These are phyloP conservation scores for Salix caprea DNA, from an alignment of 345 rosid species.

Conservation along the genomic window DNA sequence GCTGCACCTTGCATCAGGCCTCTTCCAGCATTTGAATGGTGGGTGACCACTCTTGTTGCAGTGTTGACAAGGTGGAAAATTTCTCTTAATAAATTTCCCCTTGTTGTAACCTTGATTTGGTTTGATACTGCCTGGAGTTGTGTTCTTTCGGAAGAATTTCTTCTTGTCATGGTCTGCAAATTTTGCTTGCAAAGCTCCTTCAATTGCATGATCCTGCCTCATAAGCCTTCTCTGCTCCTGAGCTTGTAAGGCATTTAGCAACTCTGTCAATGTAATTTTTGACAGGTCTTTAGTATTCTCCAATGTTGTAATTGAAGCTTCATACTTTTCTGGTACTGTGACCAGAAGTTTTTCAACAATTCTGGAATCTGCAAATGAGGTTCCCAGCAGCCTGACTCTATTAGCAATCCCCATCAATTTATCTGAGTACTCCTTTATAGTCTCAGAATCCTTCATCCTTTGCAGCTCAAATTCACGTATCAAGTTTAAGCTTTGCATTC, in stretches of 20 bases:
- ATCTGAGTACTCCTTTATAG: background rate
- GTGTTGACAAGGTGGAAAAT: too few species aligned
- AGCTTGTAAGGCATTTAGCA: background rate
- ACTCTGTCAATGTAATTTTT: background rate
- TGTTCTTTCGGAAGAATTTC: accelerated
- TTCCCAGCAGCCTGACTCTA: background rate
- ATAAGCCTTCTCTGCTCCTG: background rate
- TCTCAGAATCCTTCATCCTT: background rate
- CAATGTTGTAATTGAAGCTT: background rate
- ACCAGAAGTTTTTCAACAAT: too few species aligned
- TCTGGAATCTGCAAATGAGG: accelerated
- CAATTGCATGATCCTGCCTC: background rate
- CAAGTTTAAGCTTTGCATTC: background rate
- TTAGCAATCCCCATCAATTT: background rate
- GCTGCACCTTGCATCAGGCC: too few species aligned
- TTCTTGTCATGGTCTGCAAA: accelerated
- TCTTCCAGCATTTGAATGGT: too few species aligned
- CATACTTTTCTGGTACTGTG: background rate
- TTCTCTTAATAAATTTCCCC: too few species aligned
- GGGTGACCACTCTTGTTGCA: too few species aligned
- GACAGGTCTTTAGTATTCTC: too few species aligned
- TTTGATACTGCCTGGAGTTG: accelerated
- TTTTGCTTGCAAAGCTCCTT: background rate
- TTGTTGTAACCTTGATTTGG: too few species aligned
- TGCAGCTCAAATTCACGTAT: background rate